Percentiles rank a stretch among this genome's conserved stretches.
These are phyloP conservation scores for Gossypium arboreum DNA, from an alignment of 345 rosid species.

Conservation along the genomic window DNA sequence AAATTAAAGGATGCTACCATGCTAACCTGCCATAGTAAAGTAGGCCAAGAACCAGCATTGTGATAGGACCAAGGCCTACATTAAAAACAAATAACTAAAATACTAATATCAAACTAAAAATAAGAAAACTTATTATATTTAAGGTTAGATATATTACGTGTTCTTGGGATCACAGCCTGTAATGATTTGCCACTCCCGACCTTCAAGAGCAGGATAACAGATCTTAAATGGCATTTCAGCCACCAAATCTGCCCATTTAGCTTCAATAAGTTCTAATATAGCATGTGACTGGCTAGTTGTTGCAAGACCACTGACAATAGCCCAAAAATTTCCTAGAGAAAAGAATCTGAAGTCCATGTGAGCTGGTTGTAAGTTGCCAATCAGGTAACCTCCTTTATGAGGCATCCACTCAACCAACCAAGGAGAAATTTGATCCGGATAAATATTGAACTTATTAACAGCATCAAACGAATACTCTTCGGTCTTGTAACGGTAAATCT, in stretches of 20 bases:
- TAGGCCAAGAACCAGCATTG: constrained; percentile 97
- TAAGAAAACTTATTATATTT: not conserved
- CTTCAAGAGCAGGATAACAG: constrained; percentile 81
- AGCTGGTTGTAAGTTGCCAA: constrained; percentile 91
- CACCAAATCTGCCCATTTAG: constrained; percentile 78
- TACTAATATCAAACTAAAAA: not conserved
- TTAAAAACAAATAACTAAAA: constrained; percentile 10
- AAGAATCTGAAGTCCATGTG: constrained; percentile 96
- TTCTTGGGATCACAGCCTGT: constrained; percentile 93
- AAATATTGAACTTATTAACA: constrained; percentile 90
- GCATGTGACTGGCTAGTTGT: constrained; percentile 59
- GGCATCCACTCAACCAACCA: constrained; percentile 97
- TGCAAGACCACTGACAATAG: constrained; percentile 51
- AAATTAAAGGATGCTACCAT: not conserved
- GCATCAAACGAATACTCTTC: constrained; percentile 96
- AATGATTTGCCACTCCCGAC: constrained; percentile 82
- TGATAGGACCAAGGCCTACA: constrained; percentile 97
- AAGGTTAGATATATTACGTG: constrained; percentile 46
- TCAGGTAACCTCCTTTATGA: constrained; percentile 60
- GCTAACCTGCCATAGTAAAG: constrained; percentile 90
- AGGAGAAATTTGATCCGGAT: constrained; percentile 85
- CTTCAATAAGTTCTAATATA: constrained; percentile 65
- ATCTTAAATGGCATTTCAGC: constrained; percentile 92
- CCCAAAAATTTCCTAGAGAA: constrained; percentile 84
- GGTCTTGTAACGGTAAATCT: constrained; percentile 68